These are phyloP conservation scores for Talaromyces ruber DNA, from an alignment of 495 filamentous ascomycete species.

Conservation along the genomic window DNA sequence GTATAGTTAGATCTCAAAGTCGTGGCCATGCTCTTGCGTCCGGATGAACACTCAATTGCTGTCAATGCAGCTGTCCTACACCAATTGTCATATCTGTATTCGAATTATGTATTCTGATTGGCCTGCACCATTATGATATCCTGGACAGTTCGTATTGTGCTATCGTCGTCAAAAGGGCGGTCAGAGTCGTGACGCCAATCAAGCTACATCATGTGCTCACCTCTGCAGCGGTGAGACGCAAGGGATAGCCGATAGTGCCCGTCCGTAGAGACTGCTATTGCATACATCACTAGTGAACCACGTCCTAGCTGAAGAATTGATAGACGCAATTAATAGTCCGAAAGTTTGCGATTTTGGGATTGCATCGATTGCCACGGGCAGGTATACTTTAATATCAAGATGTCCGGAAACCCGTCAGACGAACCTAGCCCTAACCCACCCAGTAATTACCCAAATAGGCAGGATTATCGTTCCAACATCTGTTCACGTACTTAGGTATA, in stretches of 20 bases:
- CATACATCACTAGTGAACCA: not conserved
- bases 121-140: not conserved
- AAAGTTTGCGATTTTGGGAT: not conserved
- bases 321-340: not conserved
- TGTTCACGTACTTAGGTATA: not conserved
- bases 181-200: conserved; percentile 1
- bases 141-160: not conserved
- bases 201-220: not conserved
- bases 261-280: not conserved
- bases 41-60: not conserved
- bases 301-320: not conserved
- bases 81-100: not conserved
- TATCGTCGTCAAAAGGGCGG: not conserved
- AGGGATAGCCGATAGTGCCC: not conserved
- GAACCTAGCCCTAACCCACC: not conserved
- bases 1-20: not conserved
- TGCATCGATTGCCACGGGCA: not conserved
- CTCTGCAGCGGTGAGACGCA: conserved; percentile 1
- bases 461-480: not conserved
- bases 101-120: not conserved
- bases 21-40: not conserved
- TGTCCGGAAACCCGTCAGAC: not conserved
- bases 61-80: not conserved
- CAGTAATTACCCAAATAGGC: conserved; percentile 1
- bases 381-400: not conserved